Evolutionary conservation across 2,329 filamentous ascomycete genomes (phyloP), one percentile per base, ranked within the genome.

Genomic region (Monilinia aucupariae): DNA sequence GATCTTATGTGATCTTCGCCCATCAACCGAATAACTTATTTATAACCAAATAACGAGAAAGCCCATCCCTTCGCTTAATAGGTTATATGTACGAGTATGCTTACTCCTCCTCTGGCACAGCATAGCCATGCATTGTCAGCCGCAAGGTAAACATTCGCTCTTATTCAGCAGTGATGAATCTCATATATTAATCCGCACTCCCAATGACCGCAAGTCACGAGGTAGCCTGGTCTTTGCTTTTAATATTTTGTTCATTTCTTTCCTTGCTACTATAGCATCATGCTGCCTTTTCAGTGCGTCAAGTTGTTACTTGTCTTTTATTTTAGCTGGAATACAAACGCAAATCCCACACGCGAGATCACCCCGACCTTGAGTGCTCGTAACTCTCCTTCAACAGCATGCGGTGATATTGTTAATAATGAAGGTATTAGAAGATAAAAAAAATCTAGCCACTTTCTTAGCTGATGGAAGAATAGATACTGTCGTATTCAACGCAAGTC

Each of bases 321-420:
- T 59, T 12, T 51, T 7, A 32, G 27, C 25, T 15, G 17, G 20
- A 32, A 20, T 32, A 41, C 60, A 17, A 34, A 22, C 13, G 45
- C 45, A 34, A 62, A 25, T 56, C 52, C 52, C 20, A 50, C 43
- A 8, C 25, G 41, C 34, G 25, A 7, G 20, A 22, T 25, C n/a
- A 48, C 56, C 9, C 32, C 41, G 15, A 64, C 58, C 4, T 41
- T 61, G 27, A 64, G 56, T 34, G 30, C 62, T 48, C 59, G 62
- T 25, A 47, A 32, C 9, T 43, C 66, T 15, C 34, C 59, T 34
- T 66, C 64, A 34, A 68, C 64, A 27, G 66, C 67, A 13, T 68
- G 67, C 43, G 67, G 67, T 22, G 50, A 63, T 9, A 65, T 68
- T 10, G 64, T 68, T 3, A 65, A 66, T 37, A 41, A 61, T 37